Percentiles rank a stretch among this genome's conserved stretches.
Conservation (phyloP, 1,284 basidiomycete genomes). For the Lignosus rhinocerotis region DNA sequence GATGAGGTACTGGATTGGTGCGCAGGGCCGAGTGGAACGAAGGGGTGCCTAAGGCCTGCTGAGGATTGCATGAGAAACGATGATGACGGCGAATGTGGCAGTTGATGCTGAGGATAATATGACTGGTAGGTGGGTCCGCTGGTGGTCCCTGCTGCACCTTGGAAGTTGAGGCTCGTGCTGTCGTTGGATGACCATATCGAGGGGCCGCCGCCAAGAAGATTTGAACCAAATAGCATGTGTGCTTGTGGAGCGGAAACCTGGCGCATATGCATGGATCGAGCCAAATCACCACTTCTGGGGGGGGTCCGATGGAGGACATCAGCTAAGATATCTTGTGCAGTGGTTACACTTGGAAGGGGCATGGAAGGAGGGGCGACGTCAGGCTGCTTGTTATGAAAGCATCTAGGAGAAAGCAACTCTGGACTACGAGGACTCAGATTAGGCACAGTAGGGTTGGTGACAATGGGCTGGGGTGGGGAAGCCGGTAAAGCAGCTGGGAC, state of each 20-base stretch:
- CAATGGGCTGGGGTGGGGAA: slow-evolving; percentile 11
- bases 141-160: slow-evolving; percentile 11
- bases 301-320: slow-evolving; percentile 39
- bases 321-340: slow-evolving; percentile 64
- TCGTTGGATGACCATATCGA: slow-evolving; percentile 35
- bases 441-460: slow-evolving; percentile 12
- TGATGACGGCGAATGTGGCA: background rate
- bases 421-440: slow-evolving; percentile 14
- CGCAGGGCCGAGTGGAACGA: background rate
- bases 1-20: slow-evolving; percentile 14
- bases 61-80: slow-evolving; percentile 16
- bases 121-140: slow-evolving; percentile 9
- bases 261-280: slow-evolving; percentile 28
- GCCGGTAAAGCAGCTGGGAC: slow-evolving; percentile 7
- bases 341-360: slow-evolving; percentile 39
- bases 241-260: slow-evolving; percentile 30
- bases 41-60: slow-evolving; percentile 7
- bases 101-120: slow-evolving; percentile 4
- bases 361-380: slow-evolving; percentile 11
- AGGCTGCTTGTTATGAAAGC: background rate
- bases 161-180: slow-evolving; percentile 11
- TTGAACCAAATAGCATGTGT: slow-evolving; percentile 34
- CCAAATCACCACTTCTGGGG: slow-evolving; percentile 15
- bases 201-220: slow-evolving; percentile 21
- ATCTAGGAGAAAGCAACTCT: slow-evolving; percentile 17